Base-by-base conservation (phyloP, 2,329 filamentous ascomycete genomes). In the Aureobasidium sp. region DNA sequence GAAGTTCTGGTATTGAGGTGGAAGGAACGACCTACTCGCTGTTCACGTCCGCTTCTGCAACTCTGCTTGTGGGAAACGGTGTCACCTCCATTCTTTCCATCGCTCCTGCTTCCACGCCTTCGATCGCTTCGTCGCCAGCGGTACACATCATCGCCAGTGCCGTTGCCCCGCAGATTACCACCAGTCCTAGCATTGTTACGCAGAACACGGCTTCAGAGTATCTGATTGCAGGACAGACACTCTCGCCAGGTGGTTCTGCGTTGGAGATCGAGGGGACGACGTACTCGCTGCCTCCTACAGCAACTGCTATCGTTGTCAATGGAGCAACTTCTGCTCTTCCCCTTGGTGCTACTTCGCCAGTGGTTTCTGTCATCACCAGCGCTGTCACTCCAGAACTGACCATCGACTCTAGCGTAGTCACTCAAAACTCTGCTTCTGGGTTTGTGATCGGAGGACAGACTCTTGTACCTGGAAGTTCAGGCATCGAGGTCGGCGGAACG, bases 281-380 rank as follows among this genome's bases (percentile, higher is more conserved):
- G 1, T 61, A 64, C 45, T 64, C 62, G 8, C 53, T 66, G 5
- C 42, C 60, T 34, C 15, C 48, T 37, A 49, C 52, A 70, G 85
- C 52, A 4, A 29, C 17, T 22, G n/a, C n/a, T 20, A n/a, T 56
- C 2, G 2, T 41, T 7, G 36, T 36, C 5, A 25, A 57, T 17
- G 53, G 39, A 0, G 9, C 17, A 0, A 36, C 53, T 22, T 15
- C 27, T n/a, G 31, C 17, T 31, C 15, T 55, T 1, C 14, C 37
- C 5, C 1, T 29, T 5, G 27, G 37, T 29, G 1, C 27, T 36
- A 22, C 17, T 8, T 20, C 47, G 4, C 47, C 29, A 6, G 47
- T 14, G 8, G 3, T 49, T 20, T 49, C 47, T 20, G 29, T 49
- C 8, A 9, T 20, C 9, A 49, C 17, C n/a, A 14, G 14, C 7